phyloP scores from a whole-genome alignment of 2,329 filamentous ascomycete species.

The Colletotrichum sp. region DNA sequence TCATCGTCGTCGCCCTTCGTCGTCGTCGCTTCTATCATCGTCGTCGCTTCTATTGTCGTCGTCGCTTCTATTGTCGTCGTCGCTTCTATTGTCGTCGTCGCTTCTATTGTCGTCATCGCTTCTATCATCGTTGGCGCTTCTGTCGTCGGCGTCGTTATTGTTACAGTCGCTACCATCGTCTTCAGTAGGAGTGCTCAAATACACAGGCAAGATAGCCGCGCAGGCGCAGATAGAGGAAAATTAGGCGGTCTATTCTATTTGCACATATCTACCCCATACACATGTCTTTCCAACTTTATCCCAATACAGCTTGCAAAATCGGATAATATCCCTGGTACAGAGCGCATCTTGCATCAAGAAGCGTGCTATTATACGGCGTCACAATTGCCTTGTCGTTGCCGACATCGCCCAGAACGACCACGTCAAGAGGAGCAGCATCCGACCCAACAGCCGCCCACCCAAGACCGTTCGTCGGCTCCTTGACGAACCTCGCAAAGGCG shows the following conservation, averaged over 20 bases:
- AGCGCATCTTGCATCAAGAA: constrained; percentile 24
- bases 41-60: too few relatives aligned
- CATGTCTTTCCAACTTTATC: not conserved
- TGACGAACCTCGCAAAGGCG: constrained; percentile 27
- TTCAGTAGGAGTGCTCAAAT: too few relatives aligned
- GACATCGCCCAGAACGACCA: constrained; percentile 26
- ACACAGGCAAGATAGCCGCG: too few relatives aligned
- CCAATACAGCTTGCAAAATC: constrained; percentile 10
- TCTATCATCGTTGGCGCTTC: too few relatives aligned
- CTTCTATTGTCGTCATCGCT: too few relatives aligned
- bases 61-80: too few relatives aligned
- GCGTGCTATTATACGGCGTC: constrained; percentile 19
- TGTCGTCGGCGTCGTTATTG: too few relatives aligned
- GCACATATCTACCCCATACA: not conserved
- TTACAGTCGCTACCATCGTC: too few relatives aligned
- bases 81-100: too few relatives aligned
- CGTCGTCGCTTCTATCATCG: too few relatives aligned
- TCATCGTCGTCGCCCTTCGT: too few relatives aligned
- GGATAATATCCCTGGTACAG: constrained; percentile 24
- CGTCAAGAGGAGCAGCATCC: constrained; percentile 23
- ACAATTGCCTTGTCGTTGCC: not conserved
- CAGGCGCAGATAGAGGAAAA: too few relatives aligned
- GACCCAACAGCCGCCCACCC: constrained; percentile 30
- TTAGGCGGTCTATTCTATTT: not conserved
- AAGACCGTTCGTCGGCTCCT: constrained; percentile 25